Percentiles rank a stretch among this genome's conserved stretches.
phyloP scores from a whole-genome alignment of 805 yeast genomes.

The Metschnikowia kofuensis region DNA sequence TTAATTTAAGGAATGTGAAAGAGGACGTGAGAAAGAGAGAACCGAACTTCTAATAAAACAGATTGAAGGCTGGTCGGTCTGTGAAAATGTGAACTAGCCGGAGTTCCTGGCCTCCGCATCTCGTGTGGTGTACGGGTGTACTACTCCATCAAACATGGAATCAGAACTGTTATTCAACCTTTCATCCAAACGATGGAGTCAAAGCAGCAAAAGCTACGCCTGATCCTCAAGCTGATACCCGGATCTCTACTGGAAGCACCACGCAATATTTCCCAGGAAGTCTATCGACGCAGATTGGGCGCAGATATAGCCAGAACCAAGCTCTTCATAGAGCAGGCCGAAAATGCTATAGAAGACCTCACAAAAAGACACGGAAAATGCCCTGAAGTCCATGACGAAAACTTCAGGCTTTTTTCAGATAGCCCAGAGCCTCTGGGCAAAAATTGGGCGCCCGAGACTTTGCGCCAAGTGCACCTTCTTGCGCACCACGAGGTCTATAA shows the following conservation, averaged over 20 bases:
- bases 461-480: constrained; percentile 9
- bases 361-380: constrained; percentile 2
- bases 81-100: no score
- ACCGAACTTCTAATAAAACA: no score
- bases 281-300: constrained; percentile 11
- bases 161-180: background rate
- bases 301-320: constrained; percentile 16
- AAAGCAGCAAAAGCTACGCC: constrained; percentile 1
- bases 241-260: background rate
- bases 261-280: constrained; percentile 10
- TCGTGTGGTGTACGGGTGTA: constrained; percentile 12
- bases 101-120: background rate
- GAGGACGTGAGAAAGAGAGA: no score
- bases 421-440: background rate
- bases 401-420: no score
- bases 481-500: constrained; percentile 15
- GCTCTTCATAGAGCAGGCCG: constrained; percentile 14
- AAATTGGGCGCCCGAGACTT: constrained; percentile 7
- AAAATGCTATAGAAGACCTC: constrained; percentile 12
- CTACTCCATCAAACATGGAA: background rate
- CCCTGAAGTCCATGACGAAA: background rate
- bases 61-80: no score
- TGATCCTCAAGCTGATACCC: background rate
- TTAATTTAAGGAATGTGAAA: no score
- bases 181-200: constrained; percentile 1